Conservation (phyloP, 1,284 basidiomycete species). For the Ceratobasidium sp. region DNA sequence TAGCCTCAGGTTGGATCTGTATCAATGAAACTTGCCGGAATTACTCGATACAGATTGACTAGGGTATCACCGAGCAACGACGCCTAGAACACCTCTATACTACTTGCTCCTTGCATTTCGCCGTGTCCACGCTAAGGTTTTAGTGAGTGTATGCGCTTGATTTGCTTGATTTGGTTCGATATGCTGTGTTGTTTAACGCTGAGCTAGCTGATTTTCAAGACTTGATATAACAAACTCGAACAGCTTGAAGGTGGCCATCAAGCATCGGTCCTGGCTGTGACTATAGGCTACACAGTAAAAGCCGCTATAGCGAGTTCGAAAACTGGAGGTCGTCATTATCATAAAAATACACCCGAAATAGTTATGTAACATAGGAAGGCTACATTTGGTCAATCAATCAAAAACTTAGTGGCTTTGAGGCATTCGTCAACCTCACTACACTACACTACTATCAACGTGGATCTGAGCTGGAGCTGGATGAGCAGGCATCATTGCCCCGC, state of each 20-base stretch:
- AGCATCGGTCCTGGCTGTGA: too few species aligned
- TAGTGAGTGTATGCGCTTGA: background rate
- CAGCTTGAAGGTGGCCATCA: too few species aligned
- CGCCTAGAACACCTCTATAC: background rate
- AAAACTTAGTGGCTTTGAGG: too few species aligned
- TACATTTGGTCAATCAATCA: background rate
- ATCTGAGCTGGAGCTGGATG: slow-evolving; percentile 18
- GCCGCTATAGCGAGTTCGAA: too few species aligned
- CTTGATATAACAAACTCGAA: too few species aligned
- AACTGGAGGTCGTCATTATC: too few species aligned
- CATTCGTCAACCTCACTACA: background rate
- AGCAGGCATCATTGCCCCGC: slow-evolving; percentile 7
- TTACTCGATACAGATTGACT: background rate
- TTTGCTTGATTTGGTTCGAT: background rate
- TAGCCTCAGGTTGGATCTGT: background rate
- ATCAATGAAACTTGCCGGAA: background rate
- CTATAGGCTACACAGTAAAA: too few species aligned
- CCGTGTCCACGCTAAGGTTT: background rate
- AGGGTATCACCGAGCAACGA: background rate
- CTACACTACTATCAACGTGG: slow-evolving; percentile 15
- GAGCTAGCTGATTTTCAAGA: too few species aligned
- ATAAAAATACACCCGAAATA: background rate
- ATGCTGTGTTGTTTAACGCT: too few species aligned
- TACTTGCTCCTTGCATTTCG: background rate
- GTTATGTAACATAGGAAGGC: background rate